These are phyloP conservation scores for Raffaelea ambrosiae DNA, from an alignment of 2,329 filamentous ascomycete species.

Conservation along the genomic window DNA sequence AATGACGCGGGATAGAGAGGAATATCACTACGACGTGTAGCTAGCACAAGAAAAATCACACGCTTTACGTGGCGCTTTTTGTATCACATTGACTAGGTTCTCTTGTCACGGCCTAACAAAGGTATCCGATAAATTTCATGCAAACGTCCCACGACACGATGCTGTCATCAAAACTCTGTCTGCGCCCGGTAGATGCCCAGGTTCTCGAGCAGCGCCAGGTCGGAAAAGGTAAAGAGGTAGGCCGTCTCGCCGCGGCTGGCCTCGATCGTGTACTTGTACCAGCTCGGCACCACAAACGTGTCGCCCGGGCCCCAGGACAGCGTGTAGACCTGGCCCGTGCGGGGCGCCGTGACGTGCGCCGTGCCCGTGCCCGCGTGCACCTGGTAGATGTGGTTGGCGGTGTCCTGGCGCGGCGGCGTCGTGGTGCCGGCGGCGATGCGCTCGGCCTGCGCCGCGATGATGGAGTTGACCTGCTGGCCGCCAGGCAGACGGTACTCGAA, in stretches of 20 bases:
- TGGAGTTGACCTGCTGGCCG: slow-evolving; percentile 28
- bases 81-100: too few relatives aligned
- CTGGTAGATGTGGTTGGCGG: slow-evolving; percentile 43
- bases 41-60: too few relatives aligned
- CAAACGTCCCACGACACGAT: too few relatives aligned
- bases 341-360: slow-evolving; percentile 26
- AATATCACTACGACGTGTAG: too few relatives aligned
- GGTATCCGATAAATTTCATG: too few relatives aligned
- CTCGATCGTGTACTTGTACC: slow-evolving; percentile 39
- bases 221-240: slow-evolving; percentile 25
- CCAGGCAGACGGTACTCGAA: slow-evolving; percentile 26
- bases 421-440: slow-evolving; percentile 28
- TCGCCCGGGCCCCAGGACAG: slow-evolving; percentile 38
- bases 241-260: slow-evolving; percentile 20
- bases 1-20: too few relatives aligned
- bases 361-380: slow-evolving; percentile 38
- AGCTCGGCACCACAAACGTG: slow-evolving; percentile 45
- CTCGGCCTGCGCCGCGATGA: slow-evolving; percentile 40
- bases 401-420: slow-evolving; percentile 30
- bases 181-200: slow-evolving; percentile 17
- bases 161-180: too few relatives aligned
- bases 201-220: slow-evolving; percentile 23
- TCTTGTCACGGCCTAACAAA: too few relatives aligned
- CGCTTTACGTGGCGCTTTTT: too few relatives aligned
- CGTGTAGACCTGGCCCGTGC: slow-evolving; percentile 14